Evolutionary conservation across 805 yeast genomes (phyloP), one percentile per base, ranked within the genome.

Genomic region (Allodekkera sacchari): DNA sequence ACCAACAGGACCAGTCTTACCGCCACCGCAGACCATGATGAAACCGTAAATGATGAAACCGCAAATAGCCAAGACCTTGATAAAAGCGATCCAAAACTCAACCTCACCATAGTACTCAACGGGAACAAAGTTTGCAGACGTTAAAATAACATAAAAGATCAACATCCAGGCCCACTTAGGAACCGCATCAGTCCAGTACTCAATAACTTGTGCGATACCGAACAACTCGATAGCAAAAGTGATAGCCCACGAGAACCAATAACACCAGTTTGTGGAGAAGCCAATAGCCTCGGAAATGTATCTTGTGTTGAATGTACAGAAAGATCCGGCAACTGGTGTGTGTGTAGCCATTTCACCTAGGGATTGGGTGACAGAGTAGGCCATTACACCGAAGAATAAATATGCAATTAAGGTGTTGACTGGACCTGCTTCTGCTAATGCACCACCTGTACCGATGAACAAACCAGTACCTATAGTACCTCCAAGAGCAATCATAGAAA

Each of bases 291-390:
- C 80, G 5, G 80, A 73, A 19, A 77, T 53, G 61, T 78, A 80
- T 44, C 81, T 62, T 9, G 79, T 63, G n/a, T 77, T 66, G 50
- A 79, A 80, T 28, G 76, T 82, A 19, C 81, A 71, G 55, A 79
- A 77, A 0, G 84, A 76, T 34, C 77, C 77, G 1, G 75, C 64
- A 25, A 77, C 71, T 7, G 88, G 88, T 12, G 80, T 74, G 42
- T 68, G 76, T 7, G 87, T 79, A 31, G 87, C 85, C 88, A 81
- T 77, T 54, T 81, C 89, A 47, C 87, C 88, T 35, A 81, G 59
- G 4, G 80, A 68, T 50, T 79, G 87, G 14, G 83, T 74, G 31
- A 80, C 82, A 10, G 71, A 66, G 46, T 63, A 77, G 0, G 77
- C 83, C 28, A 81, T 48, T 2, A 79, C 52, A 22, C 80, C 83